Conservation (phyloP, 768 basidiomycete genomes). For the Obba rivulosa region DNA sequence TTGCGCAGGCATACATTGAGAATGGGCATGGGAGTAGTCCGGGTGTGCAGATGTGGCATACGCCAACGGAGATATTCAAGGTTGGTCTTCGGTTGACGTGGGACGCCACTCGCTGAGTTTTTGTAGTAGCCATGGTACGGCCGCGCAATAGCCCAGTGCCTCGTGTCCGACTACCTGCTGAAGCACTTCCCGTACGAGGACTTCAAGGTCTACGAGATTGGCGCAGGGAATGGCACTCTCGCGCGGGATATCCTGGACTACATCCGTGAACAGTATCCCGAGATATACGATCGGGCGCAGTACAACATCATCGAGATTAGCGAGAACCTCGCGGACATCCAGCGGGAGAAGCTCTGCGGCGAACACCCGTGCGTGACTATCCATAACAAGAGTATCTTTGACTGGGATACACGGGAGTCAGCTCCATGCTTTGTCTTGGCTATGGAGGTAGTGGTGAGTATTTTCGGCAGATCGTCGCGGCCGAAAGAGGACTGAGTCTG, state of each 20-base stretch:
- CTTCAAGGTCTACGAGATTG: conserved; percentile 94
- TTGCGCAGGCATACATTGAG: conserved; percentile 70
- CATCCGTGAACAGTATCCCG: conserved; percentile 71
- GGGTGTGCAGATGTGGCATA: conserved; percentile 95
- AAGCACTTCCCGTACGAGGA: conserved; percentile 97
- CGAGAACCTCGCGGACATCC: conserved; percentile 65
- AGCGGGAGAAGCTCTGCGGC: conserved; percentile 57
- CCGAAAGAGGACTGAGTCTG: neutral
- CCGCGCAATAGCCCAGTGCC: conserved; percentile 80
- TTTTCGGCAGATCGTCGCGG: neutral
- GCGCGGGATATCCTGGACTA: conserved; percentile 85
- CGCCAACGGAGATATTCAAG: conserved; percentile 96
- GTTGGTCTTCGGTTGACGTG: conserved; percentile 35
- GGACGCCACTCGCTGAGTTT: neutral
- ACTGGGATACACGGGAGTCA: conserved; percentile 69
- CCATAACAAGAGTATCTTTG: conserved; percentile 76
- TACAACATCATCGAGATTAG: conserved; percentile 97
- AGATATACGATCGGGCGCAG: conserved; percentile 87
- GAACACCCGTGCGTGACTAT: conserved; percentile 66
- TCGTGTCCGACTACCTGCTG: conserved; percentile 87
- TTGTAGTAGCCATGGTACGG: conserved; percentile 84
- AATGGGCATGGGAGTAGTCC: conserved; percentile 70
- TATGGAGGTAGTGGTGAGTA: conserved; percentile 88
- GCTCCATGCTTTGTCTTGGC: conserved; percentile 92
- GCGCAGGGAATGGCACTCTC: conserved; percentile 95